phyloP scores from a whole-genome alignment of 495 filamentous ascomycete species.

The Penicillium pulvis region DNA sequence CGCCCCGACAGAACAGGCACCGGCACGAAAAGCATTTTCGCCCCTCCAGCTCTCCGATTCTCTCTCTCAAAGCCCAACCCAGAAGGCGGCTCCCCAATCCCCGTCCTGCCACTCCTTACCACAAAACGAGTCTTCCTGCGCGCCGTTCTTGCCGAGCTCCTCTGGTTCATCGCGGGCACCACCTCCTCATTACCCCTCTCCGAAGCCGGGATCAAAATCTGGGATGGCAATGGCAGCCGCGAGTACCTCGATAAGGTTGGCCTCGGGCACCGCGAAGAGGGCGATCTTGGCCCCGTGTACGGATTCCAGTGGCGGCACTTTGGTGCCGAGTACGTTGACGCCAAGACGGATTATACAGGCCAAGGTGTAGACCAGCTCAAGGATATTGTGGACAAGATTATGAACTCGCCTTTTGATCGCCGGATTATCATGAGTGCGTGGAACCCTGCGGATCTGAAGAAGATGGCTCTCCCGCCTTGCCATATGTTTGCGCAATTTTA shows the following conservation, averaged over 20 bases:
- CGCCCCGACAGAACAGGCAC: constrained; percentile 90
- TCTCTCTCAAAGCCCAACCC: constrained; percentile 62
- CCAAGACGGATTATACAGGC: constrained; percentile 78
- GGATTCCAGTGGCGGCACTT: constrained; percentile 99
- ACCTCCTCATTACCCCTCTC: constrained; percentile 77
- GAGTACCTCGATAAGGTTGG: constrained; percentile 84
- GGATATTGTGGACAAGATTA: constrained; percentile 80
- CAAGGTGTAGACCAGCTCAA: constrained; percentile 91
- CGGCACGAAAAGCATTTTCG: constrained; percentile 86
- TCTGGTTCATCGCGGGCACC: constrained; percentile 89
- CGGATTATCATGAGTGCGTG: constrained; percentile 88
- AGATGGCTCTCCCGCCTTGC: constrained; percentile 95
- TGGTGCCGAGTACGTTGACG: constrained; percentile 82
- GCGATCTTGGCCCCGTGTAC: constrained; percentile 94
- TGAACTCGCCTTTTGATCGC: constrained; percentile 80
- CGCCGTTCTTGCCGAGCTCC: constrained; percentile 88
- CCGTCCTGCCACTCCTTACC: constrained; percentile 86
- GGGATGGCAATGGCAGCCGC: constrained; percentile 95
- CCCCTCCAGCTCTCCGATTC: constrained; percentile 83
- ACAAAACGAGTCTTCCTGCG: constrained; percentile 95
- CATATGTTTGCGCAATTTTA: constrained; percentile 99
- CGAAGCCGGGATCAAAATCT: constrained; percentile 85
- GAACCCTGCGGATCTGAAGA: constrained; percentile 82
- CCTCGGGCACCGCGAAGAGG: constrained; percentile 73
- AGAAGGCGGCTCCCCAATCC: constrained; percentile 37